Evolutionary conservation across 1,139 yeast species (phyloP).

Genomic region (Geotrichum candidum): DNA sequence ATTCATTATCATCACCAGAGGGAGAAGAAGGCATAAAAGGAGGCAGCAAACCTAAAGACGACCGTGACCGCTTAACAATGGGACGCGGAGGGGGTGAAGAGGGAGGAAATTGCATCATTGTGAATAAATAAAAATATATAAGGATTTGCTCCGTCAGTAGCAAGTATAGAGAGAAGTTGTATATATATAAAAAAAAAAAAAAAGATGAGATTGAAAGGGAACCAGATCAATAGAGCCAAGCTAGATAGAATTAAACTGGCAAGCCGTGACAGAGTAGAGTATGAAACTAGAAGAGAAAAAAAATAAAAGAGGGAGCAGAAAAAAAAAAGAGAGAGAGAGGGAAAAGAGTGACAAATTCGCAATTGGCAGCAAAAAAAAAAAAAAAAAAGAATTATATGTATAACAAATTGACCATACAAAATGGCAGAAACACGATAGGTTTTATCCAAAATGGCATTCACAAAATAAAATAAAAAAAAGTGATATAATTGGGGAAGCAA

Average conservation of each 20-base stretch:
- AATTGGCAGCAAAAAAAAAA: background rate
- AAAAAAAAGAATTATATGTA: too few species aligned
- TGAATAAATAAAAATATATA: background rate
- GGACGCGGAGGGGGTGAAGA: conserved; percentile 18
- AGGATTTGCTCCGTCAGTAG: background rate
- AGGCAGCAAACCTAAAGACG: conserved; percentile 2
- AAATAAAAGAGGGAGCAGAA: background rate
- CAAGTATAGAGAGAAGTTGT: background rate
- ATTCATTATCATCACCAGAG: background rate
- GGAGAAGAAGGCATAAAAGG: conserved; percentile 10
- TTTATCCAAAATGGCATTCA: background rate
- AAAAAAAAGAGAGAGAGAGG: background rate
- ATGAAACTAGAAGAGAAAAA: background rate
- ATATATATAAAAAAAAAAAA: background rate
- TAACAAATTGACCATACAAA: too few species aligned
- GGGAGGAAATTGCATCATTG: conserved; percentile 18
- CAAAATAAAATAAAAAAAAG: background rate
- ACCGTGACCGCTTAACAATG: background rate
- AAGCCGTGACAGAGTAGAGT: background rate
- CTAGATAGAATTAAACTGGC: background rate
- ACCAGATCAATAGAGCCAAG: background rate
- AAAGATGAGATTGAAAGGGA: background rate
- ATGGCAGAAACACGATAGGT: too few species aligned
- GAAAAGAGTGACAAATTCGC: background rate
- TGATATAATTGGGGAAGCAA: background rate